A percentile compares a stretch with the other conserved stretches of the same genome.
These are phyloP conservation scores for Fraxinus albicans DNA, from an alignment of 305 asterid genomes.

Conservation along the genomic window DNA sequence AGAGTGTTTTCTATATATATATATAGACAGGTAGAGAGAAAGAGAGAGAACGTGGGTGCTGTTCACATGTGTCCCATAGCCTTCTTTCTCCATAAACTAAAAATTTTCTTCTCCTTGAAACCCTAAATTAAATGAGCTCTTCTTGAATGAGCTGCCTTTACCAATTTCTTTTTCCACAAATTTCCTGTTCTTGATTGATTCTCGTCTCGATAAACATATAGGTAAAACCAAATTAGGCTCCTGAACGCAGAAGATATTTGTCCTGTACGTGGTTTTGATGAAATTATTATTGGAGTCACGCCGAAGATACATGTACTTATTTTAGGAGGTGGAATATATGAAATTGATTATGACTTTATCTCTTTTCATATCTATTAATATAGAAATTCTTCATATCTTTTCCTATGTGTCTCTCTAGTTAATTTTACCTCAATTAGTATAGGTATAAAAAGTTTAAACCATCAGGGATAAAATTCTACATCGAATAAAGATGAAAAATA, in stretches of 20 bases:
- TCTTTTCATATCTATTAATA: neutral
- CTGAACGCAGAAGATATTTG: neutral
- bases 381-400: neutral
- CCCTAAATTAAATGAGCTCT: slow-evolving; percentile 37
- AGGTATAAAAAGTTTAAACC: too few species aligned
- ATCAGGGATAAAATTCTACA: too few species aligned
- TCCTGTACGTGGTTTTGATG: neutral
- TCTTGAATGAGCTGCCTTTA: slow-evolving; percentile 44
- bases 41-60: slow-evolving; percentile 77
- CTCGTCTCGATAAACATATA: neutral
- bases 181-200: neutral
- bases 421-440: neutral
- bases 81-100: slow-evolving; percentile 31
- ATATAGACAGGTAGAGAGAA: slow-evolving; percentile 4
- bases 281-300: neutral
- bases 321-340: neutral
- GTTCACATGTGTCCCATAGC: slow-evolving; percentile 67
- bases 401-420: neutral
- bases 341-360: neutral
- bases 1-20: slow-evolving; percentile 4
- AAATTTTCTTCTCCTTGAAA: slow-evolving; percentile 53
- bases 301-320: neutral
- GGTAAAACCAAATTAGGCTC: neutral
- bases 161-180: neutral
- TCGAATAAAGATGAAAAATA: too few species aligned